Conservation (phyloP, 805 yeast genomes). For the Candida coleopterorum region DNA sequence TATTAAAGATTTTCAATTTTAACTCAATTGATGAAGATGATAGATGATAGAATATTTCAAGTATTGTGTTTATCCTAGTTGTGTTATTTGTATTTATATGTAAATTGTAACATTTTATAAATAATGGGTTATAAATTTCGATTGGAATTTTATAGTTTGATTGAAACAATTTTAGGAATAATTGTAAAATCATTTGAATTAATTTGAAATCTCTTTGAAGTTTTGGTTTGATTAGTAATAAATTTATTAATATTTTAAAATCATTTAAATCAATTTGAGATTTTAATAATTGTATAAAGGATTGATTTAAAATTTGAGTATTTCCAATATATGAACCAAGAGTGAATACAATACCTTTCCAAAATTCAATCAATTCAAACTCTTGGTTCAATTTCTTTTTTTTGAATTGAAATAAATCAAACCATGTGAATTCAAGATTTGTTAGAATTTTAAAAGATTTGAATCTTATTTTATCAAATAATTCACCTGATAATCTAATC, state of each 20-base stretch:
- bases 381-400: background rate
- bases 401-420: conserved; percentile 4
- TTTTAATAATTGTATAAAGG: conserved; percentile 30
- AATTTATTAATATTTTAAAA: conserved; percentile 13
- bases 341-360: conserved; percentile 52
- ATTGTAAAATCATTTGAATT: conserved; percentile 19
- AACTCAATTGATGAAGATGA: conserved; percentile 11
- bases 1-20: conserved; percentile 10
- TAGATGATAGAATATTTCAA: conserved; percentile 42
- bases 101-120: conserved; percentile 48
- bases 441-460: conserved; percentile 34
- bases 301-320: conserved; percentile 37
- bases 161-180: conserved; percentile 38
- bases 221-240: conserved; percentile 13
- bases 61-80: conserved; percentile 32
- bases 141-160: conserved; percentile 27
- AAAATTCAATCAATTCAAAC: conserved; percentile 36
- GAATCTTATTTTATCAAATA: conserved; percentile 50
- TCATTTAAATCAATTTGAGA: conserved; percentile 17
- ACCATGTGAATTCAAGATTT: conserved; percentile 8
- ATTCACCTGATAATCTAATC: conserved; percentile 58
- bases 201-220: conserved; percentile 15
- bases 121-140: conserved; percentile 31
- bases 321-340: conserved; percentile 55
- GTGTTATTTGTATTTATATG: conserved; percentile 46